A percentile compares a stretch with the other conserved stretches of the same genome.
Evolutionary conservation across 2,329 filamentous ascomycete species (phyloP).

Genomic region (Penicillium digitatum): DNA sequence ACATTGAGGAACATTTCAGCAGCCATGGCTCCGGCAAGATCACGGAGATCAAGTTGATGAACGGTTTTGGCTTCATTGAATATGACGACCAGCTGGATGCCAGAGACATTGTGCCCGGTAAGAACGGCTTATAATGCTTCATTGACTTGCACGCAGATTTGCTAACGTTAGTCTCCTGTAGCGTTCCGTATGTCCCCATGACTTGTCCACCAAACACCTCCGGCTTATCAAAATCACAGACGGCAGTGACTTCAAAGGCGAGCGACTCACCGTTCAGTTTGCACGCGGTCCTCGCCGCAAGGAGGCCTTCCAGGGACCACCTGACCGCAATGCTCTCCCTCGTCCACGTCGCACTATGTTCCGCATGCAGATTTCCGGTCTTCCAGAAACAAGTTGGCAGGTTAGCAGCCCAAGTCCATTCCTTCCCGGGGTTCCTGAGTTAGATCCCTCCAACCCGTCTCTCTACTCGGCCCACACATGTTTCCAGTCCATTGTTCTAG

Average conservation of each 20-base stretch:
- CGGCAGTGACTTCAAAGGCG: slow-evolving; percentile 96
- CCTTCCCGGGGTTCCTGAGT: slow-evolving; percentile 27
- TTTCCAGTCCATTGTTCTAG: slow-evolving; percentile 12
- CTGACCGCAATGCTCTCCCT: slow-evolving; percentile 61
- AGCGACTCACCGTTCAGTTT: slow-evolving; percentile 96
- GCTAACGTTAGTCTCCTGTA: slow-evolving; percentile 31
- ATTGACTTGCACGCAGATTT: slow-evolving; percentile 11
- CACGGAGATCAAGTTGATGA: slow-evolving; percentile 99
- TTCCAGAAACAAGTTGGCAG: slow-evolving; percentile 99
- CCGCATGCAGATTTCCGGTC: slow-evolving; percentile 95
- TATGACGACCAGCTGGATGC: slow-evolving; percentile 99
- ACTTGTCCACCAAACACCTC: slow-evolving; percentile 49
- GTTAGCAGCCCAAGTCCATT: slow-evolving; percentile 63
- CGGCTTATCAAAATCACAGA: slow-evolving; percentile 55
- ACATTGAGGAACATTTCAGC: slow-evolving; percentile 93
- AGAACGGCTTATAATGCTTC: slow-evolving; percentile 34
- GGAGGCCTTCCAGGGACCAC: slow-evolving; percentile 59
- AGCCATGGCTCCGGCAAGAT: slow-evolving; percentile 96
- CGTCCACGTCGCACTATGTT: slow-evolving; percentile 91
- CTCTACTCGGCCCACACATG: slow-evolving; percentile 10
- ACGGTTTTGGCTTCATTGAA: slow-evolving; percentile 98
- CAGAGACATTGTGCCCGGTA: slow-evolving; percentile 96
- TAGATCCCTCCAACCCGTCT: slow-evolving; percentile 16
- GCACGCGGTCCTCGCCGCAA: slow-evolving; percentile 77
- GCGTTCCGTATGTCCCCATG: slow-evolving; percentile 57